Evolutionary conservation across 1,284 basidiomycete genomes (phyloP).

Genomic region (Tylopilus sp.): DNA sequence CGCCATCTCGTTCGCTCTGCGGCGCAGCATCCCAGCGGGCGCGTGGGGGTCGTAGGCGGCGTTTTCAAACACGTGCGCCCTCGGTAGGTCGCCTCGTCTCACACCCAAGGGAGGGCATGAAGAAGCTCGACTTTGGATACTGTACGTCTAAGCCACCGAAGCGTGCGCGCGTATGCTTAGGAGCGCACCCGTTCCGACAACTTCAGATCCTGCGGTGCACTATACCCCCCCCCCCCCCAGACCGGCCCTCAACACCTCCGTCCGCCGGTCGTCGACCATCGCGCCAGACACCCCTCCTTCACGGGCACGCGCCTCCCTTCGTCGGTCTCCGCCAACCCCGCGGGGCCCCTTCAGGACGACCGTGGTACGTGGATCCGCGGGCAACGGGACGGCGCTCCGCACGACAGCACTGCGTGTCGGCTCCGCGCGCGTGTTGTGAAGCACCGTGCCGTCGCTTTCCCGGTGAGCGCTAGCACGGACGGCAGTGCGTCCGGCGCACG

Average conservation of each 20-base stretch:
- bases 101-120: constrained; percentile 60
- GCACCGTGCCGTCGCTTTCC: constrained; percentile 14
- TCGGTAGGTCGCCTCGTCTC: too few species aligned
- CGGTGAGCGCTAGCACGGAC: neutral
- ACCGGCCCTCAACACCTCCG: too few species aligned
- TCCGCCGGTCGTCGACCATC: constrained; percentile 21
- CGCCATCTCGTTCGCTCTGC: too few species aligned
- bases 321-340: constrained; percentile 18
- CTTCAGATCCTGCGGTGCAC: constrained; percentile 14
- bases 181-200: constrained; percentile 11
- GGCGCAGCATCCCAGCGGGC: too few species aligned
- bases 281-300: constrained; percentile 16
- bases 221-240: too few species aligned
- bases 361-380: constrained; percentile 24
- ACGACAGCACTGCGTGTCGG: constrained; percentile 17
- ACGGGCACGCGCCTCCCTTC: constrained; percentile 13
- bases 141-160: constrained; percentile 39
- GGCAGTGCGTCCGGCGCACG: constrained; percentile 15
- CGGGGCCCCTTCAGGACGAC: constrained; percentile 22
- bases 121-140: constrained; percentile 56
- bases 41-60: too few species aligned
- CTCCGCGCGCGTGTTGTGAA: constrained; percentile 17
- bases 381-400: constrained; percentile 20
- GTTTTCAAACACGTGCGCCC: too few species aligned
- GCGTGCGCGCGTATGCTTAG: neutral